Evolutionary conservation across 2,329 filamentous ascomycete genomes (phyloP).

Genomic region (Botrytis hyacinthi): DNA sequence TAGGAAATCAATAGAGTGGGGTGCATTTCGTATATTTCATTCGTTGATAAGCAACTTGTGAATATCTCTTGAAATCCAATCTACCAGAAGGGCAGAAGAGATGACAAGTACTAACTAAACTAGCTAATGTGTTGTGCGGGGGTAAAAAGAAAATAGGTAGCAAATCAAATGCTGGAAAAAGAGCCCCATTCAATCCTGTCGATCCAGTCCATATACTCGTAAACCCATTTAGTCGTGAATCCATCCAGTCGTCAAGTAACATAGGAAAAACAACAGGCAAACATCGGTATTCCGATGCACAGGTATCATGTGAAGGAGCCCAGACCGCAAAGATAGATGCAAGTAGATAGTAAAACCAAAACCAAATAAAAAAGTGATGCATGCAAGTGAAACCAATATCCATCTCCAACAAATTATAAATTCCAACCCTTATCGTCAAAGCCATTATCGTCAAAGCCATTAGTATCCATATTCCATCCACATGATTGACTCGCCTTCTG

Average conservation of each 20-base stretch:
- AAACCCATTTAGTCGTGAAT: background rate
- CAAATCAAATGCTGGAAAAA: constrained; percentile 12
- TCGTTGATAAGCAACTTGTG: constrained; percentile 19
- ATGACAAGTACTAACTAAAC: constrained; percentile 4
- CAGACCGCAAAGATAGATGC: constrained; percentile 17
- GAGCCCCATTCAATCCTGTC: background rate
- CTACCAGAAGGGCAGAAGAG: constrained; percentile 13
- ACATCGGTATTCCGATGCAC: constrained; percentile 20
- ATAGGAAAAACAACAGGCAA: constrained; percentile 19
- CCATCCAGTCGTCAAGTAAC: constrained; percentile 4
- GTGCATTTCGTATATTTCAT: constrained; percentile 18
- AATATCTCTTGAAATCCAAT: background rate
- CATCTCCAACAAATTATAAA: constrained; percentile 18
- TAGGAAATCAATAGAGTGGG: background rate
- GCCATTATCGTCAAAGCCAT: background rate
- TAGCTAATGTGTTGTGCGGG: constrained; percentile 13
- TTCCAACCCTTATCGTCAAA: constrained; percentile 7
- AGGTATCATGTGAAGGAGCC: constrained; percentile 17
- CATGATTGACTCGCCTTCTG: constrained; percentile 32
- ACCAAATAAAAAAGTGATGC: constrained; percentile 5
- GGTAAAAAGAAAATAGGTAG: background rate
- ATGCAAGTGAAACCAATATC: constrained; percentile 11
- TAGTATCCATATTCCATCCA: constrained; percentile 18
- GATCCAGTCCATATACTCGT: background rate
- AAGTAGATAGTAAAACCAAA: constrained; percentile 7